phyloP scores from a whole-genome alignment of 2,329 filamentous ascomycete species.

The Laburnicola sp. region DNA sequence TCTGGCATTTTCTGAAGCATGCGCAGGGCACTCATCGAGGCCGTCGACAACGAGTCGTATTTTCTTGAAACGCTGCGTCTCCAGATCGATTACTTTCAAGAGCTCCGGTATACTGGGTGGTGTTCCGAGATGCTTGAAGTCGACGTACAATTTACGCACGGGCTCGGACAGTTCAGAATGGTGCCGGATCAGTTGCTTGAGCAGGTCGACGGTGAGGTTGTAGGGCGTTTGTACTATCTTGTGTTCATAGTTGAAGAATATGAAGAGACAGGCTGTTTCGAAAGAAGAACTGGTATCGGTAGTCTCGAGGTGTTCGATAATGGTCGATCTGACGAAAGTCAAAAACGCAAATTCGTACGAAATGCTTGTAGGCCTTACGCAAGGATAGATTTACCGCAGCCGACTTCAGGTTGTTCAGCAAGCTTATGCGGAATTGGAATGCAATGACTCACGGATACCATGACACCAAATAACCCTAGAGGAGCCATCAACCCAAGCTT shows the following conservation, averaged over 20 bases:
- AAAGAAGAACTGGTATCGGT: no score
- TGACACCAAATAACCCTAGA: not conserved
- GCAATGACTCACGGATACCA: not conserved
- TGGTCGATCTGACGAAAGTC: not conserved
- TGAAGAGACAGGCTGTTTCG: conserved; percentile 2
- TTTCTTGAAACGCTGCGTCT: conserved; percentile 1
- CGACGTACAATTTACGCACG: not conserved
- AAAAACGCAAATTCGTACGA: not conserved
- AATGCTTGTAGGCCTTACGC: not conserved
- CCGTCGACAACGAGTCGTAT: conserved; percentile 3
- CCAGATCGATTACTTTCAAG: not conserved
- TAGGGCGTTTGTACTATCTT: not conserved
- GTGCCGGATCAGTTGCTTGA: conserved; percentile 1
- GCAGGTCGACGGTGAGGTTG: not conserved
- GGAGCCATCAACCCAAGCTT: not conserved
- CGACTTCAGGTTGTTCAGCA: not conserved
- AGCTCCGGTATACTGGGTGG: not conserved
- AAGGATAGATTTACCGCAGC: not conserved
- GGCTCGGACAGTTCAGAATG: conserved; percentile 1
- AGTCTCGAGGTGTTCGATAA: conserved; percentile 6
- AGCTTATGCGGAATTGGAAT: no score
- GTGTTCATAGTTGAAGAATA: not conserved
- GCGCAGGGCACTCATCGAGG: conserved; percentile 4
- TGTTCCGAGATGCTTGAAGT: not conserved
- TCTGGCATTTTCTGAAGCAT: not conserved